These are phyloP conservation scores for Trametes gibbosa DNA, from an alignment of 768 basidiomycete genomes.

Conservation along the genomic window DNA sequence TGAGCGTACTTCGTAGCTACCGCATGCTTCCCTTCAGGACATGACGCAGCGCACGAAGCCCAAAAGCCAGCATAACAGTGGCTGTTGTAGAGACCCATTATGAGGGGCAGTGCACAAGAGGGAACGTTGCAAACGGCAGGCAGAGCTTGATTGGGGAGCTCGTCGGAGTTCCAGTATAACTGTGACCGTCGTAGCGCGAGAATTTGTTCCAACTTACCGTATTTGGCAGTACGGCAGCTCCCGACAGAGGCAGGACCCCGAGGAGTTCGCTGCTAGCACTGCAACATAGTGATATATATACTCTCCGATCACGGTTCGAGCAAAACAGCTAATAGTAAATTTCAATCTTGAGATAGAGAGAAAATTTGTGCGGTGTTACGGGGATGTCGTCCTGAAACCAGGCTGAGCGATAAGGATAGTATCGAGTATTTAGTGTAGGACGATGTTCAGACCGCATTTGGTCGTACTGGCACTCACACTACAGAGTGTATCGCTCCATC, in stretches of 20 bases:
- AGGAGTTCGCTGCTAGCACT: not conserved
- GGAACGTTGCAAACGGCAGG: not conserved
- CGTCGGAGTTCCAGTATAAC: not conserved
- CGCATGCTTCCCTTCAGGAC: not conserved
- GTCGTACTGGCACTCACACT: too few relatives aligned
- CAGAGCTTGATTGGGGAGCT: not conserved
- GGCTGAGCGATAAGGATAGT: too few relatives aligned
- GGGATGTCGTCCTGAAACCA: too few relatives aligned
- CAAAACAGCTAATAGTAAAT: too few relatives aligned
- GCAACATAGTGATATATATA: too few relatives aligned
- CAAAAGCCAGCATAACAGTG: not conserved
- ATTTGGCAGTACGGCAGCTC: not conserved
- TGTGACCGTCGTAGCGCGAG: not conserved
- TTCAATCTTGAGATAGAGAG: too few relatives aligned
- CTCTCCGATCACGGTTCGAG: too few relatives aligned
- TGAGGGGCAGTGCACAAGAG: not conserved
- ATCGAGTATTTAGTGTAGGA: too few relatives aligned
- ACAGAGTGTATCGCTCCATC: too few relatives aligned
- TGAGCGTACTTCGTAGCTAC: not conserved
- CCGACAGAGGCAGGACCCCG: not conserved
- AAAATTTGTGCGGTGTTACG: too few relatives aligned
- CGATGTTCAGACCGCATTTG: too few relatives aligned
- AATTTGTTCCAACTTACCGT: not conserved
- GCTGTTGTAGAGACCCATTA: not conserved
- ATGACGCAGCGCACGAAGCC: not conserved